Percentiles rank a stretch among this genome's conserved stretches.
These are phyloP conservation scores for Chaetothyriales sp. DNA, from an alignment of 2,329 filamentous ascomycete genomes.

Conservation along the genomic window DNA sequence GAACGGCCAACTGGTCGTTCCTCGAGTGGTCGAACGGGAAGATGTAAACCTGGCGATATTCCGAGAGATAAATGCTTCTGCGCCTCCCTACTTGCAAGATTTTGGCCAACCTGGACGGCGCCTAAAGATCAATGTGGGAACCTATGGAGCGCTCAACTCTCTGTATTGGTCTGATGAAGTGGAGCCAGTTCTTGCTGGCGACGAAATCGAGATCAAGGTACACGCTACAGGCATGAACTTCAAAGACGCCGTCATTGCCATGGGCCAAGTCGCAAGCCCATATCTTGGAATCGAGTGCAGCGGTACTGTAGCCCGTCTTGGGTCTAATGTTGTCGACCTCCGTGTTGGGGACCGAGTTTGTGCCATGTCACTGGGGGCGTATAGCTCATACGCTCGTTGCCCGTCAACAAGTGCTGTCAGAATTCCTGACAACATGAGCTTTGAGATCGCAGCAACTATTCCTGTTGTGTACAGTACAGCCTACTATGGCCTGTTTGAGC, in stretches of 20 bases:
- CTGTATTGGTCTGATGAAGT: conserved; percentile 4
- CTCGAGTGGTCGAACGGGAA: background rate
- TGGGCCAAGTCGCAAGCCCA: conserved; percentile 16
- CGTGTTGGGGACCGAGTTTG: conserved; percentile 24
- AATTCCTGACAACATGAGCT: conserved; percentile 7
- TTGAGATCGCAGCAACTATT: conserved; percentile 15
- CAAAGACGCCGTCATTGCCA: conserved; percentile 17
- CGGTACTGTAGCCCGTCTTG: conserved; percentile 18
- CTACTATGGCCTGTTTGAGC: conserved; percentile 18
- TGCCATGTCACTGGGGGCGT: conserved; percentile 19
- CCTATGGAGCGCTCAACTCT: conserved; percentile 15
- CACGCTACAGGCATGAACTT: conserved; percentile 22
- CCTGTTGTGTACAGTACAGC: conserved; percentile 20
- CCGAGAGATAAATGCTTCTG: background rate
- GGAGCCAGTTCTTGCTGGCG: conserved; percentile 10
- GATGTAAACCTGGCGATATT: background rate
- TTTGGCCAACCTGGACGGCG: conserved; percentile 2
- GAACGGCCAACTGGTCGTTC: background rate
- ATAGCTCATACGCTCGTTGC: conserved; percentile 17
- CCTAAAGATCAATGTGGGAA: conserved; percentile 9
- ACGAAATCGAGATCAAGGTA: conserved; percentile 20
- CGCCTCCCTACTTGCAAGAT: background rate
- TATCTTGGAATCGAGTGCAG: conserved; percentile 19
- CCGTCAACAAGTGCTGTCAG: conserved; percentile 14
- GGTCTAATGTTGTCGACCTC: conserved; percentile 4